Conservation (phyloP, 1,284 basidiomycete genomes). For the Butyriboletus appendiculatus region DNA sequence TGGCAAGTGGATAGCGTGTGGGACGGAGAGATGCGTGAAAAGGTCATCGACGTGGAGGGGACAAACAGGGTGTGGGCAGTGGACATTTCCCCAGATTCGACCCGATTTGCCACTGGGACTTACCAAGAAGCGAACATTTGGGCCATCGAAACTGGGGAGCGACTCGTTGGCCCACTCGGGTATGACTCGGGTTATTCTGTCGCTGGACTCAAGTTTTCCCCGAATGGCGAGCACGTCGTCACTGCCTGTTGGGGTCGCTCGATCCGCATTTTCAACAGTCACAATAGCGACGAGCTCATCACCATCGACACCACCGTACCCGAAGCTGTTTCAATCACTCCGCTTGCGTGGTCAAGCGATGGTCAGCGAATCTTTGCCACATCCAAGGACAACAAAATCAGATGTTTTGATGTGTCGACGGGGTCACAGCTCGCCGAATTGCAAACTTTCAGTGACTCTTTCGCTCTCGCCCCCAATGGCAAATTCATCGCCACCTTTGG, state of each 20-base stretch:
- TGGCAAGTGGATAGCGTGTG: too few relatives aligned
- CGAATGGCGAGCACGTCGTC: too few relatives aligned
- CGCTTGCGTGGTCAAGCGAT: neutral
- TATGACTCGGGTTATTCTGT: too few relatives aligned
- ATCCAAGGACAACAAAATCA: neutral
- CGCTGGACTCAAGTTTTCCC: too few relatives aligned
- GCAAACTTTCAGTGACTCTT: too few relatives aligned
- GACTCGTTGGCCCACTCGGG: too few relatives aligned
- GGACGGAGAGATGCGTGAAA: too few relatives aligned
- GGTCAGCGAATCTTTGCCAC: neutral
- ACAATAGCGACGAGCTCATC: neutral
- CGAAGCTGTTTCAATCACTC: rapidly evolving
- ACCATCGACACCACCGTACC: neutral
- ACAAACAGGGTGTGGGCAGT: too few relatives aligned
- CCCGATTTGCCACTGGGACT: neutral
- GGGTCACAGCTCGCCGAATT: neutral
- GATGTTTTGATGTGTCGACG: neutral
- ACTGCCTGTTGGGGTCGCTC: neutral
- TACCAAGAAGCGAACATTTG: neutral
- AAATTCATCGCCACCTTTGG: too few relatives aligned
- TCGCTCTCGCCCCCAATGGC: too few relatives aligned
- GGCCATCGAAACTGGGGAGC: neutral
- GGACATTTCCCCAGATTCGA: too few relatives aligned
- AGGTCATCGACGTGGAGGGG: too few relatives aligned
- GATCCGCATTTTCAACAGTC: neutral